Evolutionary conservation across 805 yeast genomes (phyloP), one percentile per base, ranked within the genome.

Genomic region (Starmerella apis): DNA sequence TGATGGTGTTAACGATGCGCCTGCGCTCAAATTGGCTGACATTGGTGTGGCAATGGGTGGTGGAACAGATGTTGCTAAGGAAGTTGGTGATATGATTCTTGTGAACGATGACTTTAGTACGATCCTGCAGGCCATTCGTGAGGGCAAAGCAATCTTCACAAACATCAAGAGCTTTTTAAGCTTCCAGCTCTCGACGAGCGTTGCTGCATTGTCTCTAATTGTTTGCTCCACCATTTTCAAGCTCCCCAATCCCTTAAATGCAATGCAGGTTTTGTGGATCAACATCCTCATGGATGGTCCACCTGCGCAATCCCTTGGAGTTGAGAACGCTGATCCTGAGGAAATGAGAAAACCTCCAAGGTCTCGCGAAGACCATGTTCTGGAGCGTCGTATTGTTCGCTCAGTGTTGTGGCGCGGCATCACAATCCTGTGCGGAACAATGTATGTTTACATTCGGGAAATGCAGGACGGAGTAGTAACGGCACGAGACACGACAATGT

Each of bases 201-300:
- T 92, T 60, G 96, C 97, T 7, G 98, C 98, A 0, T 73, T 90
- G 49, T 81, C 95, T 0, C 72, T 90, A 59, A 81, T 92, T 62
- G 95, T 95, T 1, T 71, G 88, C 56, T 75, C 95, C 1, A 90
- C 97, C 1, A 69, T 88, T 49, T 80, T 88, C 62, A 85, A 85
- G 51, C 73, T 90, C 52, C 95, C 96, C 46, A 88, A 86, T 59
- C 98, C 98, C 10, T 74, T 90, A 59, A 90, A 90, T 64, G 96
- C 98, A 25, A 90, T 90, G 98, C 97, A 92, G 71, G 92, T 90
- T 60, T 71, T 90, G 61, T 90, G 97, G 96, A 90, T 90, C 65
- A 90, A 90, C 65, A 92, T 90, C 55, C 74, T 90, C 51, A 90
- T 90, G 98, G 98, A 90, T 69, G 98, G 98, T 1, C 98, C 98